Base-by-base conservation (phyloP, 139 green algal species). In the Haematococcus lacustris region DNA sequence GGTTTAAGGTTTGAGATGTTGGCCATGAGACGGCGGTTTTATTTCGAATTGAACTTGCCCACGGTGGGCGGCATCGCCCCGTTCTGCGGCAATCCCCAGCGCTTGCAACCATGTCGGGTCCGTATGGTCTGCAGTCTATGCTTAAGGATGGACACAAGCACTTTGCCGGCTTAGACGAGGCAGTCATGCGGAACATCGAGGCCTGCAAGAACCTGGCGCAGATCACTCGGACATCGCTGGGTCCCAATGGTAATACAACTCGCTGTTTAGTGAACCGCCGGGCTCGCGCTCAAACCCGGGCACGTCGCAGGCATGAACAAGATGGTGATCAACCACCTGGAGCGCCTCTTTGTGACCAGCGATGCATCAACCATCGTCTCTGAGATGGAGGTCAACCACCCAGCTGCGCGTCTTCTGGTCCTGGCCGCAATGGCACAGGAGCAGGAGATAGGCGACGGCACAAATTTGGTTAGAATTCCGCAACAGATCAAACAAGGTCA, bases 251-350 rank as follows among this genome's bases (percentile, higher is more conserved):
- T 97, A 75, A 41, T n/a, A n/a, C n/a, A n/a, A n/a, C n/a, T n/a
- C n/a, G n/a, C n/a, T n/a, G 81, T n/a, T n/a, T n/a, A n/a, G n/a
- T n/a, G n/a, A n/a, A n/a, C n/a, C n/a, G n/a, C n/a, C n/a, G n/a
- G n/a, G n/a, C n/a, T n/a, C n/a, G n/a, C n/a, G n/a, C n/a, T n/a
- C n/a, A n/a, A n/a, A n/a, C n/a, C n/a, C n/a, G n/a, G n/a, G n/a
- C n/a, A n/a, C n/a, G n/a, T n/a, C n/a, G 38, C 85, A 98, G 93
- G 94, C 51, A 98, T 98, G 95, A 99, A 98, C 83, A 99, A 99
- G 79, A 98, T 99, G 91, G 90, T 99, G 4, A 98, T 99, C 84
- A 99, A 99, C 81, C 95, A 99, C 64, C 76, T 99, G 35, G 95
- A 98, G 53, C 97, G 97, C 80, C 87, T 98, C 30, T 98, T 98